Evolutionary conservation across 1,284 basidiomycete genomes (phyloP).

Genomic region (Ustilago curta): DNA sequence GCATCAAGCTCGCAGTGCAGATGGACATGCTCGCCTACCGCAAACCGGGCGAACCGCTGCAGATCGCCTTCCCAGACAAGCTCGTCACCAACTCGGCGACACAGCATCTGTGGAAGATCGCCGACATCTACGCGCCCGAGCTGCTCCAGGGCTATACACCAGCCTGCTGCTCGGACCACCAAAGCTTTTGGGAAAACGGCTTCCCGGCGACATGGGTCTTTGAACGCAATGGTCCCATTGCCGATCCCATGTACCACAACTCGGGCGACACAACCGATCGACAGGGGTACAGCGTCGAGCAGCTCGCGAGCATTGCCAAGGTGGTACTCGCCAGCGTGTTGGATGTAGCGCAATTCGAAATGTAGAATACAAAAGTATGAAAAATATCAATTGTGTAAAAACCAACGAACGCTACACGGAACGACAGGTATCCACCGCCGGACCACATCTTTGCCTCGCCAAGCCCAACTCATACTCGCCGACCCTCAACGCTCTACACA

Average conservation of each 20-base stretch:
- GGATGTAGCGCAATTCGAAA: constrained; percentile 36
- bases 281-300: constrained; percentile 64
- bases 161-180: constrained; percentile 69
- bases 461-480: constrained; percentile 30
- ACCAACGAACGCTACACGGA: neutral
- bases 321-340: constrained; percentile 61
- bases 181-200: constrained; percentile 59
- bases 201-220: constrained; percentile 65
- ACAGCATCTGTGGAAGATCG: constrained; percentile 54
- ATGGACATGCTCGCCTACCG: constrained; percentile 67
- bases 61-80: constrained; percentile 67
- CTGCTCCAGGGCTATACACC: constrained; percentile 50
- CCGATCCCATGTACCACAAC: constrained; percentile 68
- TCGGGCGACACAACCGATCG: constrained; percentile 61
- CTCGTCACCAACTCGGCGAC: constrained; percentile 58
- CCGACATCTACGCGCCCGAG: constrained; percentile 64
- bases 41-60: constrained; percentile 60
- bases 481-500: constrained; percentile 30
- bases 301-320: constrained; percentile 59
- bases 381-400: neutral
- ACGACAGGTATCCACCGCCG: constrained; percentile 40
- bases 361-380: neutral
- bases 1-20: constrained; percentile 51
- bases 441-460: constrained; percentile 40
- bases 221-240: constrained; percentile 68